Conservation (phyloP, 2,329 filamentous ascomycete species). For the Neoascochyta sp. region DNA sequence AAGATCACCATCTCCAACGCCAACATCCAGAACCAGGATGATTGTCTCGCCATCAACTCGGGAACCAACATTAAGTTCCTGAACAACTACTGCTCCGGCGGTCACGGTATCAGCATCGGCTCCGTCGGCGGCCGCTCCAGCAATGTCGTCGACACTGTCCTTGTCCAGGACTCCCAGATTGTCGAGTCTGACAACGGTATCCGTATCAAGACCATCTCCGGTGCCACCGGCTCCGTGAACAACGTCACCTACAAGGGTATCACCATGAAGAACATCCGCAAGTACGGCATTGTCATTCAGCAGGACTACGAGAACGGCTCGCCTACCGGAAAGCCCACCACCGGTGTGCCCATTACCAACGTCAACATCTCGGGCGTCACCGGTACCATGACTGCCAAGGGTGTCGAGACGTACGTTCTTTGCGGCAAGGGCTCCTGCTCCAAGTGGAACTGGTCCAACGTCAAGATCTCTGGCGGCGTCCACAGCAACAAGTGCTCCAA, state of each 20-base stretch:
- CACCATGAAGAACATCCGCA: constrained; percentile 42
- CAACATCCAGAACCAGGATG: constrained; percentile 57
- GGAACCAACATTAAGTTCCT: constrained; percentile 43
- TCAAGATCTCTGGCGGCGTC: constrained; percentile 40
- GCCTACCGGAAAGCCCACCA: constrained; percentile 45
- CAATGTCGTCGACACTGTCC: constrained; percentile 55
- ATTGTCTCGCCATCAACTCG: constrained; percentile 58
- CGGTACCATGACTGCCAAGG: constrained; percentile 35
- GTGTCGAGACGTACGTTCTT: constrained; percentile 50
- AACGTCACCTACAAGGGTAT: constrained; percentile 49
- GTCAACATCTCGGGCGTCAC: constrained; percentile 43
- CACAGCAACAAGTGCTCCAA: constrained; percentile 31
- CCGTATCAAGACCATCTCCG: constrained; percentile 56
- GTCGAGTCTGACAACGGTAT: constrained; percentile 54
- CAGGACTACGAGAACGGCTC: constrained; percentile 52
- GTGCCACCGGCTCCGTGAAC: constrained; percentile 51
- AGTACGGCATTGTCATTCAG: constrained; percentile 52
- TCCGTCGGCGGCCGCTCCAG: constrained; percentile 55
- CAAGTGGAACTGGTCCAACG: constrained; percentile 54
- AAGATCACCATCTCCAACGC: constrained; percentile 51
- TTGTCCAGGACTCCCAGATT: constrained; percentile 49
- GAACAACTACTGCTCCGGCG: constrained; percentile 48
- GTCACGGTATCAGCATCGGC: constrained; percentile 59
- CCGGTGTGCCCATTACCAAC: constrained; percentile 47
- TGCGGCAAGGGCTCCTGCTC: constrained; percentile 53